phyloP scores from a whole-genome alignment of 345 rosid species.

The Moringa oleifera region DNA sequence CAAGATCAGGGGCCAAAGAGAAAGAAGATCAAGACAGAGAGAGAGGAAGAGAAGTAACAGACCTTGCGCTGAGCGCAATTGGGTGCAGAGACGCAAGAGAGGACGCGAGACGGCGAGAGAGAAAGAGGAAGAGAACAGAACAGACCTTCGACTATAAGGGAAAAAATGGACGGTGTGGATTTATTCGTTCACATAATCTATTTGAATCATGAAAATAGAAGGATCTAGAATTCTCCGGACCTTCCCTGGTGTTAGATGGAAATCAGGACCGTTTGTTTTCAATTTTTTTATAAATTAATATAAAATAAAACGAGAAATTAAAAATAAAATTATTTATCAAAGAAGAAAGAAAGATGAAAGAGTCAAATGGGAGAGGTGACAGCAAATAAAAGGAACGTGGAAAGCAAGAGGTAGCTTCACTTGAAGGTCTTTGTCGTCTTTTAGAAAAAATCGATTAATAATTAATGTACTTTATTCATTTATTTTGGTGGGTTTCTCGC shows the following conservation, averaged over 20 bases:
- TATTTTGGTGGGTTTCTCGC: too few species aligned
- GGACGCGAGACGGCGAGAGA: conserved; percentile 14
- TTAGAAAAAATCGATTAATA: too few species aligned
- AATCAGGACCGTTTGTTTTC: not conserved
- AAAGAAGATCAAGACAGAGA: not conserved
- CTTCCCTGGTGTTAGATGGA: not conserved
- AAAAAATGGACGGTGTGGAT: conserved; percentile 32
- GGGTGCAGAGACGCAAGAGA: conserved; percentile 8
- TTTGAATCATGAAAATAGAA: conserved; percentile 12
- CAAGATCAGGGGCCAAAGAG: not conserved
- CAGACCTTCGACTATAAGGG: conserved; percentile 5
- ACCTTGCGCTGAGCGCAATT: too few species aligned
- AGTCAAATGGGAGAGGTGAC: too few species aligned
- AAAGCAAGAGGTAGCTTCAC: too few species aligned
- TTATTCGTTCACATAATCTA: not conserved
- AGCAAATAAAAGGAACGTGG: too few species aligned
- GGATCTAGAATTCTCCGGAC: conserved; percentile 29
- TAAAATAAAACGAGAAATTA: too few species aligned
- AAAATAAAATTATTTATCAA: too few species aligned
- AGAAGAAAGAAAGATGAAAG: too few species aligned
- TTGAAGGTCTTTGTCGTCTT: too few species aligned
- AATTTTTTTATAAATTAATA: too few species aligned
- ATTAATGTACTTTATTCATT: too few species aligned
- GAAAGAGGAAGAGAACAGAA: conserved; percentile 4
- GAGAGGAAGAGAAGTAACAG: not conserved